Conservation (phyloP, 129 eudicot species). For the Flaveria trinervia region DNA sequence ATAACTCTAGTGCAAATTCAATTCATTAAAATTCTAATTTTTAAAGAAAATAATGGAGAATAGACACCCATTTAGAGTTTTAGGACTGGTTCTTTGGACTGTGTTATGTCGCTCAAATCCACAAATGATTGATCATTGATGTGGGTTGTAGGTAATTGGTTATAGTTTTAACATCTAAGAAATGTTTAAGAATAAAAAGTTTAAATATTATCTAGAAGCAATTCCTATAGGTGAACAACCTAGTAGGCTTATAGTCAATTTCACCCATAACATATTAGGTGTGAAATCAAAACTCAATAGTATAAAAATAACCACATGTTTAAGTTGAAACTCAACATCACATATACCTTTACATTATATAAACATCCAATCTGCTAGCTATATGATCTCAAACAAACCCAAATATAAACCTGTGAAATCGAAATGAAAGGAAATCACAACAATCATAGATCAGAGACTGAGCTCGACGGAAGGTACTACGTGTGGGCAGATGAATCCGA, state of each 20-base stretch:
- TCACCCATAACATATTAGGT: not conserved
- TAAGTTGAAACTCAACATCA: constrained; percentile 4
- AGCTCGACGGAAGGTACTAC: constrained; percentile 17
- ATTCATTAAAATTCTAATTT: too few species aligned
- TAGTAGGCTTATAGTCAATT: not conserved
- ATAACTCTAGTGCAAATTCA: too few species aligned
- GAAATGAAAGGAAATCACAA: constrained; percentile 35
- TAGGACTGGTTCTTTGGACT: too few species aligned
- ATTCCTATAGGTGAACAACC: not conserved
- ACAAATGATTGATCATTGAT: too few species aligned
- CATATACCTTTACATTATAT: not conserved
- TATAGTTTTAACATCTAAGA: too few species aligned
- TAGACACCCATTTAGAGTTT: too few species aligned
- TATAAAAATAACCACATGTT: not conserved
- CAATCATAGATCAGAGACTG: not conserved
- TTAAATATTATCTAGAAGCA: not conserved
- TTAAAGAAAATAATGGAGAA: too few species aligned
- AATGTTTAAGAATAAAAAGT: too few species aligned
- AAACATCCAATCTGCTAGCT: not conserved
- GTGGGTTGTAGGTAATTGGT: too few species aligned
- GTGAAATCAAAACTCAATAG: not conserved
- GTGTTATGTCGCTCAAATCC: too few species aligned
- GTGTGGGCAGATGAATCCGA: constrained; percentile 44
- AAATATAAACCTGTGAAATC: not conserved
- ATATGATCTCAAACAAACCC: too few species aligned